Base-by-base conservation (phyloP, 192 early-diverging fungal species). In the Diversispora eburnea region DNA sequence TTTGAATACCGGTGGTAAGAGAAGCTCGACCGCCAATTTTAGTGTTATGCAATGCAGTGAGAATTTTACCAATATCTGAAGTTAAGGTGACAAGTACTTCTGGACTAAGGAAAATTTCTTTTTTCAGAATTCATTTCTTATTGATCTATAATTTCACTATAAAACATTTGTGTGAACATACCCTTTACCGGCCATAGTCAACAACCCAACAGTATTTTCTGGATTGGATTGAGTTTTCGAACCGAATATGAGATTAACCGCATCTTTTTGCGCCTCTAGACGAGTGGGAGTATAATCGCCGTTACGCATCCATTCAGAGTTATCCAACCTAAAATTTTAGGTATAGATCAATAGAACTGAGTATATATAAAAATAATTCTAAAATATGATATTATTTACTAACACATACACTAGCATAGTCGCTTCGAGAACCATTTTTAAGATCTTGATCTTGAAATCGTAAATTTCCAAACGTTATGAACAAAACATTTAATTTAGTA, bases 291-390 rank as follows among this genome's bases (percentile, higher is more conserved):
- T 94, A 80, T 94, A 98, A 79, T 99, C 97, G 69, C 96, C 97
- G 77, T 98, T 98, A 77, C 97, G 90, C 91, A 95, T 94, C 94
- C 94, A 99, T 81, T 99, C 97, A 4, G 95, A 98, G 84, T 99
- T 99, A 80, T 99, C 97, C 72, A 93, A 83, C 51, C 88, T 90
- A 66, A 25, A 61, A 55, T 12, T 17, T n/a, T 25, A 39, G 51
- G 9, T 9, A 59, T 68, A 25, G 12, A 33, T 33, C 25, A 1
- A 33, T 1, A 33, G 25, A 2, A 1, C 25, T 7, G 51, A 25
- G 20, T 25, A 41, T 46, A 48, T 46, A 2, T 4, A 7, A 25
- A 7, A 25, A 15, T 0, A 52, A 12, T 8, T 17, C 41, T 19
- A 19, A 15, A 51, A 62, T 0, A 8, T 6, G 9, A 72, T 41